A percentile compares a stretch with the other conserved stretches of the same genome.
Conservation (phyloP, 83 land plant genomes). For the Larix sibirica region DNA sequence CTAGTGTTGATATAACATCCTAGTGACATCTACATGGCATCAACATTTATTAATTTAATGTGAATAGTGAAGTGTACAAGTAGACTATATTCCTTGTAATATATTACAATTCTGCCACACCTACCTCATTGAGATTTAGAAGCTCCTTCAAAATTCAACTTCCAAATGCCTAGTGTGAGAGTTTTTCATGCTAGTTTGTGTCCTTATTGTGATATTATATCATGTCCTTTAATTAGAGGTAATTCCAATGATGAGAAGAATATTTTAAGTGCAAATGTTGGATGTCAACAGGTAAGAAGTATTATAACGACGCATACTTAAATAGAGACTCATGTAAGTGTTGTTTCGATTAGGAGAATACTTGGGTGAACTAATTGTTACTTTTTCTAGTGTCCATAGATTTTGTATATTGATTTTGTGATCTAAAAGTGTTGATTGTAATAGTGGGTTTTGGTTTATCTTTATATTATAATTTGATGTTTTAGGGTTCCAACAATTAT, state of each 20-base stretch:
- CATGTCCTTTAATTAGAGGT: neutral
- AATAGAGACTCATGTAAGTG: conserved; percentile 92
- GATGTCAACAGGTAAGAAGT: conserved; percentile 81
- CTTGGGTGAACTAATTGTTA: conserved; percentile 61
- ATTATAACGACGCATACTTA: conserved; percentile 93
- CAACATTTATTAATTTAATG: too few species aligned
- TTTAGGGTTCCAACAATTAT: conserved; percentile 94
- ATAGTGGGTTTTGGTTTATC: neutral
- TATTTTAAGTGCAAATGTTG: neutral
- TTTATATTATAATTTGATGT: conserved; percentile 7
- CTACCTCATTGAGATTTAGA: too few species aligned
- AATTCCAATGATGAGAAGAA: too few species aligned
- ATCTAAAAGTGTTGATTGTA: neutral
- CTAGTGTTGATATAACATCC: too few species aligned
- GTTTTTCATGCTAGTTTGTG: too few species aligned
- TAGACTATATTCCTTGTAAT: too few species aligned
- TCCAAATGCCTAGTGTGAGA: too few species aligned
- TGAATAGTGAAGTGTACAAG: too few species aligned
- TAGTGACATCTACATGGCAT: too few species aligned
- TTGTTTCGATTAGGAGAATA: conserved; percentile 93
- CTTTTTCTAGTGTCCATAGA: neutral
- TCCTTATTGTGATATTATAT: too few species aligned
- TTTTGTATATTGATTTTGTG: neutral
- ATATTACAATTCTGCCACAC: too few species aligned
- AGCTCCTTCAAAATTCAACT: too few species aligned